These are phyloP conservation scores for Triticum dicoccoides DNA, from an alignment of 176 grass and related monocot species.

Conservation along the genomic window DNA sequence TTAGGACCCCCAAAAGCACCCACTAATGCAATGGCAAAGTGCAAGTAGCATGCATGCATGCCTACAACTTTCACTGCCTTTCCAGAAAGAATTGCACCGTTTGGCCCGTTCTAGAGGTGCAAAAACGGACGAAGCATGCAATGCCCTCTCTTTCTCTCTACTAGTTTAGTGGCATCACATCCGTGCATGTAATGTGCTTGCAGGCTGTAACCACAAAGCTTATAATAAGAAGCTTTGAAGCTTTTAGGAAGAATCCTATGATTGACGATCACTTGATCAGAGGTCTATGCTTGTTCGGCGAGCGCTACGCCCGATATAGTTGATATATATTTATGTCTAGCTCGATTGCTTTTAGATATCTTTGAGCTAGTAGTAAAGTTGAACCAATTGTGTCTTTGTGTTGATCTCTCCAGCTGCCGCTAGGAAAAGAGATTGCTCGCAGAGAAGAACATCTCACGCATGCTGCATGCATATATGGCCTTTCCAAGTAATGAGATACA, in stretches of 20 bases:
- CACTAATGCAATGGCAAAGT: constrained; percentile 25
- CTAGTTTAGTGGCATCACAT: constrained; percentile 1
- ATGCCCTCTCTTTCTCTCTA: neutral
- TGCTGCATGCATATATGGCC: neutral
- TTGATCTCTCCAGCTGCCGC: constrained; percentile 31
- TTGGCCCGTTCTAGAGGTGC: constrained; percentile 3
- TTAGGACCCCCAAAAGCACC: constrained; percentile 10
- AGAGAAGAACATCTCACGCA: neutral
- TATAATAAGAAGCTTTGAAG: neutral
- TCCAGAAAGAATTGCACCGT: constrained; percentile 16
- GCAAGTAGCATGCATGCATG: constrained; percentile 19
- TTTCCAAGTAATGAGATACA: neutral
- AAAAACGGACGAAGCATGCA: constrained; percentile 1
- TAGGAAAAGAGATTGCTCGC: neutral
- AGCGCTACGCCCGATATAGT: neutral
- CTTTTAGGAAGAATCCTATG: constrained; percentile 38
- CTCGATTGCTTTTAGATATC: neutral
- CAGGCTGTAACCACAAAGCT: constrained; percentile 28
- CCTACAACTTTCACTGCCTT: constrained; percentile 16
- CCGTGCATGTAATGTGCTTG: constrained; percentile 13
- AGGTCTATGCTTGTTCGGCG: constrained; percentile 28
- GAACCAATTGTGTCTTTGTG: neutral
- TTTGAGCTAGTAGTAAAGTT: neutral
- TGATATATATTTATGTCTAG: constrained; percentile 21
- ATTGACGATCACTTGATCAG: constrained; percentile 5